Evolutionary conservation across 169 alveolate genomes (phyloP).

Genomic region (Plasmodium yoelii): DNA sequence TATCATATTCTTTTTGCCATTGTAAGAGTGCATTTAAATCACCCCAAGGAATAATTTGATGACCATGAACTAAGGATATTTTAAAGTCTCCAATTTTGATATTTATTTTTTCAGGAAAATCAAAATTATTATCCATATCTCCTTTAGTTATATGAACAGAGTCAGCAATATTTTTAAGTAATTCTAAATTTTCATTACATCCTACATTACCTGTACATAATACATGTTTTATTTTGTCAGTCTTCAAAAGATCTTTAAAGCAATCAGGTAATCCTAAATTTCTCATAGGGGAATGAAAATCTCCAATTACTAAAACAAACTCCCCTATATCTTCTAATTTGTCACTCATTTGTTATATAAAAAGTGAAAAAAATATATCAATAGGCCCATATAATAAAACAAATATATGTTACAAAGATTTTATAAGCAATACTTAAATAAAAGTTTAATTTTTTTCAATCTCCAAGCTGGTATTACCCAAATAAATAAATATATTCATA

Average conservation of each 20-base stretch:
- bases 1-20: conserved; percentile 89
- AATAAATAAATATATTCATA: no score
- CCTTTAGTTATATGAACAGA: conserved; percentile 86
- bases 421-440: no score
- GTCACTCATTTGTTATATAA: conserved; percentile 38
- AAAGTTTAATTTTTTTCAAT: no score
- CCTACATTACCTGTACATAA: conserved; percentile 88
- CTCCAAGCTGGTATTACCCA: no score
- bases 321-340: conserved; percentile 79
- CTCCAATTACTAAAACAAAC: conserved; percentile 84
- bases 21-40: conserved; percentile 90
- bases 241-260: conserved; percentile 83
- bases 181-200: conserved; percentile 80
- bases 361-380: not conserved
- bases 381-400: not conserved
- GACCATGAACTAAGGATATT: conserved; percentile 95
- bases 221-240: conserved; percentile 85
- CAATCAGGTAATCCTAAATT: conserved; percentile 84
- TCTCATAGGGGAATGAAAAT: conserved; percentile 86
- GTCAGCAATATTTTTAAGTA: conserved; percentile 83
- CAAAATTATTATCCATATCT: conserved; percentile 81
- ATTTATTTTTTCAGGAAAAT: conserved; percentile 80
- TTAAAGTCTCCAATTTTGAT: conserved; percentile 90
- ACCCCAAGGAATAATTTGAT: conserved; percentile 95
- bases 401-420: not conserved